Conservation (phyloP, 2,329 filamentous ascomycete genomes). For the Fusarium miscanthi region DNA sequence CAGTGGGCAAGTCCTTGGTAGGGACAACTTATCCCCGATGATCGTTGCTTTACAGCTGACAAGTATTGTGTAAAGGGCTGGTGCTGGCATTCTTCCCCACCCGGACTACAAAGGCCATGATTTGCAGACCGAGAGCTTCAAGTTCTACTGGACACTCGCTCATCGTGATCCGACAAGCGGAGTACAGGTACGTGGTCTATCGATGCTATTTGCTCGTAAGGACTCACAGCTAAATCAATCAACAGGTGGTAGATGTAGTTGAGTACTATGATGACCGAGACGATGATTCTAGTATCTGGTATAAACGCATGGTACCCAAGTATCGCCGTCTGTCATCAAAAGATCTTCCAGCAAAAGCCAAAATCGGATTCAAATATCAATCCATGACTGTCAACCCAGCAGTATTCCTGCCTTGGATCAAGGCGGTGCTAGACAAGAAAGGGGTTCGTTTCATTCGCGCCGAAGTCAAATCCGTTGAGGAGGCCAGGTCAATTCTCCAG, state of each 20-base stretch:
- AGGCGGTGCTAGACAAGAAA: not conserved
- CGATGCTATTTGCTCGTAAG: not conserved
- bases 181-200: not conserved
- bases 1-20: not conserved
- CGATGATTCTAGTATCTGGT: not conserved
- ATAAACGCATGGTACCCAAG: not conserved
- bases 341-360: not conserved
- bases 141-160: not conserved
- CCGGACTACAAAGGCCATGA: not conserved
- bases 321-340: not conserved
- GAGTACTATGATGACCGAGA: not conserved
- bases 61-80: not conserved
- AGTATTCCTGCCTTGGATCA: not conserved
- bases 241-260: not conserved
- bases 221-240: not conserved
- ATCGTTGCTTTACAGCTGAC: not conserved
- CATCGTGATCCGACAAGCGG: not conserved
- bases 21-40: not conserved
- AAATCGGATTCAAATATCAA: not conserved
- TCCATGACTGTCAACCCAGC: not conserved
- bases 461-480: not conserved
- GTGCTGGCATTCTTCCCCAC: not conserved
- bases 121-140: not conserved
- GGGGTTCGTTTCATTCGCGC: not conserved
- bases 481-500: not conserved